Evolutionary conservation across 2,329 filamentous ascomycete genomes (phyloP), one percentile per base, ranked within the genome.

Genomic region (Colletotrichum navitas): DNA sequence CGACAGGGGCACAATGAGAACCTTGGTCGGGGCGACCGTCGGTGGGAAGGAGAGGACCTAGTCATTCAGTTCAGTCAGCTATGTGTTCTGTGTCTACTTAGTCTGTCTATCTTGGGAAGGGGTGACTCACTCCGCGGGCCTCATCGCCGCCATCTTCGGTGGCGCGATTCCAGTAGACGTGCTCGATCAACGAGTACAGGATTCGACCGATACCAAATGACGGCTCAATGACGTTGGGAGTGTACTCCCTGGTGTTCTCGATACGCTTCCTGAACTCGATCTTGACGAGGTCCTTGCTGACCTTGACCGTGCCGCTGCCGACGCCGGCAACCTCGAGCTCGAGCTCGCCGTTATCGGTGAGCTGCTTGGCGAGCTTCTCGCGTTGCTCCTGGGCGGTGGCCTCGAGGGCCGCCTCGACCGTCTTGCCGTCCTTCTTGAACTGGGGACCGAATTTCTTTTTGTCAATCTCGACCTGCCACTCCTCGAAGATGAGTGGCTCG

Each of bases 161-260:
- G 66, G 80, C 87, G 74, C 96, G 93, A 65, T 91, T 94, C 95
- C 96, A 99, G 89, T 95, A 99, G 80, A 89, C 91, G 84, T 99
- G 96, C 85, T 99, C 96, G 79, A 97, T 93, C 78, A 99, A 85
- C 72, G 93, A 91, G 86, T 97, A 98, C 70, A 98, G 86, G 74
- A 98, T 98, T 77, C 95, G 91, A 72, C 95, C 96, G 78, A 98
- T 97, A 86, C 95, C 95, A 78, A 98, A 99, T 0, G 95, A 98
- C 1, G 95, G 96, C 85, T 99, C 96, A 76, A 98, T 97, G 59
- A 97, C 94, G 79, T 98, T 98, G 72, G 95, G 95, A 0, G 92
- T 97, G 85, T 94, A 99, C 81, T 98, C 95, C 77, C 96, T 90
- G 70, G 91, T 90, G 80, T 97, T 92, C 82, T 97, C 94, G 5